Base-by-base conservation (phyloP, 1,284 basidiomycete genomes). In the Pseudozyma sp. region DNA sequence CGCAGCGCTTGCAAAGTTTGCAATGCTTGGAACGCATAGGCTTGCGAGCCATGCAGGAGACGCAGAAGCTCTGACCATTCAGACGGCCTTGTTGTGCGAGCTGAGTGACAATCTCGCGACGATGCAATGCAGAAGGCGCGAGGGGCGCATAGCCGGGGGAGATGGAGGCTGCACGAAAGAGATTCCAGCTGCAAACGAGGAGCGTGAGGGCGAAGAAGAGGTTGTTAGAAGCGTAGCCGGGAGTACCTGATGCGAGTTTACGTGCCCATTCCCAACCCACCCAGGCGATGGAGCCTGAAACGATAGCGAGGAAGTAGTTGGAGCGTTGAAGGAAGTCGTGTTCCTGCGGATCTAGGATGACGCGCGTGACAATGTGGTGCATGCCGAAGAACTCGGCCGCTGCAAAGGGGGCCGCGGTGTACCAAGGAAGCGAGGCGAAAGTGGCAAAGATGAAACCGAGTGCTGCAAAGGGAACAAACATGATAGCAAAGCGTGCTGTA, bases 1-100 rank as follows among this genome's bases (percentile, higher is more conserved):
- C 89, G 82, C 97, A 99, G 63, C 91, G 90, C 77, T 95, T 92
- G 83, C 95, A 98, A 38, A 93, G 88, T 14, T 94, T 90, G 86
- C 95, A 98, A 85, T 99, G 97, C 85, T 97, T 98, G 25, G 93
- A 95, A 8, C 96, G 90, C 21, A 99, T 87, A 4, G 96, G 94
- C 81, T 96, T 95, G 47, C 92, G 90, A 1, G 93, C 91, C 92
- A 99, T 93, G 86, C 96, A 99, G 57, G 91, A 89, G 56, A 98
- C 92, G 84, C 97, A 99, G 86, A 97, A 98, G 12, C 93, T 94
- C 81, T 95, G 93, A 0, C 96, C 95, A 85, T 97, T 98, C 35
- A 99, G 86, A 35, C 91, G 88, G 3, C 94, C 94, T 77, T 92
- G 90, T 16, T 92, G 92, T 12, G 94, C 93, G 16, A 99, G 87